Evolutionary conservation across 2,329 filamentous ascomycete species (phyloP), one percentile per base, ranked within the genome.

Genomic region (Penicillium polonicum): DNA sequence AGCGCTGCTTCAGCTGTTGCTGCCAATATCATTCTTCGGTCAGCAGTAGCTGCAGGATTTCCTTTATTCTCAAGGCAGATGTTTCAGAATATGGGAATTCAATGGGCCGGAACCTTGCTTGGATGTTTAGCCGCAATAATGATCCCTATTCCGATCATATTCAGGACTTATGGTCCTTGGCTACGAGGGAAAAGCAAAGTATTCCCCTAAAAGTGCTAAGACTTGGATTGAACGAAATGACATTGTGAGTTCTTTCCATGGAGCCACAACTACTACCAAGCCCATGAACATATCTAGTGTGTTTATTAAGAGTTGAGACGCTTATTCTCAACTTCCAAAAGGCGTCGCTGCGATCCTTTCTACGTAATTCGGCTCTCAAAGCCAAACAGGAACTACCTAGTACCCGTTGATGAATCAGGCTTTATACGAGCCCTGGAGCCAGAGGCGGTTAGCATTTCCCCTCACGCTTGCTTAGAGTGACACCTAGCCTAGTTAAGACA

Each of bases 91-190:
- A 54, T 75, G 54, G 68, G 70, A 1, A 58, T 75, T 1, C 66
- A 73, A 33, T 75, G 72, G 72, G 72, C 72, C 5, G 58, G 65
- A 15, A 74, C 73, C 1, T 48, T 75, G 12, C 65, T 75, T 27
- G 73, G 72, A 3, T 70, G 68, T 52, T 42, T 74, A 5, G 68
- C 71, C 5, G 60, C 65, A 13, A 61, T 67, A 13, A 67, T 74
- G 68, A 63, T 71, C 15, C 72, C 72, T 5, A 72, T 74, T 21
- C 72, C 72, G 2, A 46, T 70, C 12, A 52, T 48, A 10, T 69
- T 74, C 19, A 60, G 62, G 42, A 25, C 45, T 0, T 72, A 68
- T 53, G 71, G 71, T 1, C 66, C 66, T 9, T 51, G 50, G 33
- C 33, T 73, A 21, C 52, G 70, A 49, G 48, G 48, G 0, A 71